Percentiles rank a stretch among this genome's conserved stretches.
Evolutionary conservation across 148 eudicot species (phyloP).

Genomic region (Simmondsia chinensis): DNA sequence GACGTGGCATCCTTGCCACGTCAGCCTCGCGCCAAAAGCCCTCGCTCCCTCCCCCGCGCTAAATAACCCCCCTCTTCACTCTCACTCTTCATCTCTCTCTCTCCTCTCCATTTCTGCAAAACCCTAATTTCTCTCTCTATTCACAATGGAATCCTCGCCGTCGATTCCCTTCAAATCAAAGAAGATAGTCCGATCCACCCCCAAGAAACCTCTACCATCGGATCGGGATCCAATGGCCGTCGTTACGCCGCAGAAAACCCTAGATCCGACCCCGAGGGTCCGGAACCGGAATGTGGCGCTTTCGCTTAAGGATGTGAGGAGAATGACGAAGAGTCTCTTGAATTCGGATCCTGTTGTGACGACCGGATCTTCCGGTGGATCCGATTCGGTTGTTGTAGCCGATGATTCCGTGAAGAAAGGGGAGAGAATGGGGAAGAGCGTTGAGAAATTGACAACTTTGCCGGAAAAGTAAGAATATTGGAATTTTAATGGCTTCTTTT

Average conservation of each 20-base stretch:
- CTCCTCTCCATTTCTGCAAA: background rate
- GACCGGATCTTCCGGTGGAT: background rate
- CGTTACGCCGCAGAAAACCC: conserved; percentile 34
- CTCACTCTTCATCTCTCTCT: background rate
- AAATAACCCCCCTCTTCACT: background rate
- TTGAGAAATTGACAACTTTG: conserved; percentile 13
- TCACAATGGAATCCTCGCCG: conserved; percentile 15
- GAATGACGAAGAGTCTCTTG: background rate
- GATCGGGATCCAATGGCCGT: conserved; percentile 8
- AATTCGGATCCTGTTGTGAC: background rate
- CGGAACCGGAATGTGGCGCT: conserved; percentile 14
- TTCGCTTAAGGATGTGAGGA: background rate
- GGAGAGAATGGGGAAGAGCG: conserved; percentile 15
- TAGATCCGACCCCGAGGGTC: conserved; percentile 15
- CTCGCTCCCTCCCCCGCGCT: background rate
- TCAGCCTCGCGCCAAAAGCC: conserved; percentile 29
- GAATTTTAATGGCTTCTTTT: background rate
- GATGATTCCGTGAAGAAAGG: background rate
- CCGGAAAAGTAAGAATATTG: conserved; percentile 50
- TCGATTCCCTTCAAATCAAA: conserved; percentile 32
- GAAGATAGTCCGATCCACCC: conserved; percentile 19
- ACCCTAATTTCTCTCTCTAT: background rate
- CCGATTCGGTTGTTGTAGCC: conserved; percentile 2
- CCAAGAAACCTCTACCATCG: conserved; percentile 12
- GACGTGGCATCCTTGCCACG: conserved; percentile 24